Conservation (phyloP, 176 grass and related monocot genomes). For the Bolboschoenus planiculmis region DNA sequence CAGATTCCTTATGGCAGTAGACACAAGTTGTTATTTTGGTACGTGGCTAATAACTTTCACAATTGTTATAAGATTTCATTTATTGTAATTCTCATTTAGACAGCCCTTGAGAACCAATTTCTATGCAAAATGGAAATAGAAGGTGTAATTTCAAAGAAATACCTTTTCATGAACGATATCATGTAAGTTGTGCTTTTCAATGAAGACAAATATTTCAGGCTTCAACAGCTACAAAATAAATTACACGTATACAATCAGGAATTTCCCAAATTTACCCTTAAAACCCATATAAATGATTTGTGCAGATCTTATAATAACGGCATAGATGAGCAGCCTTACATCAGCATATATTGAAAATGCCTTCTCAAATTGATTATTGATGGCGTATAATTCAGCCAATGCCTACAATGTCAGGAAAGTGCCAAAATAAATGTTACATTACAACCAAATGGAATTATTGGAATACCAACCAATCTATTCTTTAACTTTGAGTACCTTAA, state of each 20-base stretch:
- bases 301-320: not conserved
- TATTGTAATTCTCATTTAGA: not conserved
- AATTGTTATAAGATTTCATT: not conserved
- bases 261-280: not conserved
- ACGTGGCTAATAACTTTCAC: not conserved
- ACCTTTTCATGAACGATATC: conserved; percentile 80
- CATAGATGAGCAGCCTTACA: conserved; percentile 50
- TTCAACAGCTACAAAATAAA: conserved; percentile 55
- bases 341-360: conserved; percentile 80
- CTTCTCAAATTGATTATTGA: conserved; percentile 74
- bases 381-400: conserved; percentile 80
- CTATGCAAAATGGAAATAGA: not conserved
- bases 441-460: not conserved
- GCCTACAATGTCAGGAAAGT: conserved; percentile 42
- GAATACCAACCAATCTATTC: not conserved
- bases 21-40: not conserved
- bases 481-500: not conserved
- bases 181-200: conserved; percentile 75
- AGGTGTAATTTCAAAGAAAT: not conserved
- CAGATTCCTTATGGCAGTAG: not conserved
- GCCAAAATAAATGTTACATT: not conserved
- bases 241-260: not conserved
- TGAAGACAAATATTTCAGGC: conserved; percentile 79
- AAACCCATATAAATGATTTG: conserved; percentile 1
- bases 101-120: not conserved